These are phyloP conservation scores for Truncatella angustata DNA, from an alignment of 2,329 filamentous ascomycete species.

Conservation along the genomic window DNA sequence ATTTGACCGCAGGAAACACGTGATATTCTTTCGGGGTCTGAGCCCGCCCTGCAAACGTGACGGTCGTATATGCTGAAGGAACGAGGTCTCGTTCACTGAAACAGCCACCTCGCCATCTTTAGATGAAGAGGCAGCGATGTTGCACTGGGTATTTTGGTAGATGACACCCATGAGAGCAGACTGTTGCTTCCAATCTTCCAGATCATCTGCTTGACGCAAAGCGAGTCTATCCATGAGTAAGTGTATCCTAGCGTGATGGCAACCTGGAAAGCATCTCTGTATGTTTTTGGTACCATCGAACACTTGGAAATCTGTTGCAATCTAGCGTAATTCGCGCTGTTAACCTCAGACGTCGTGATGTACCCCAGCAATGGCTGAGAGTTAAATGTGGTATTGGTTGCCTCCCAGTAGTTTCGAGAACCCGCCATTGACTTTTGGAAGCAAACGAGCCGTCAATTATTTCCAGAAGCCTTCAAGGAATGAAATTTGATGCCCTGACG, in stretches of 20 bases:
- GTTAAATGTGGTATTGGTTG: neutral
- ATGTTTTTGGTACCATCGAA: neutral
- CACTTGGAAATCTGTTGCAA: neutral
- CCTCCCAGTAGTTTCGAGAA: no score
- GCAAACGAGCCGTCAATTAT: no score
- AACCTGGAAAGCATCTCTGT: neutral
- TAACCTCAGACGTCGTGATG: neutral
- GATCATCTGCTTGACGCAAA: conserved; percentile 11
- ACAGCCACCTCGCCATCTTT: neutral
- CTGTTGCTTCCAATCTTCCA: conserved; percentile 5
- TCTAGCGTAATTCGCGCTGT: neutral
- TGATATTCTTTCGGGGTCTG: neutral
- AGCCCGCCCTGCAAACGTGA: neutral
- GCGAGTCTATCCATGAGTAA: conserved; percentile 13
- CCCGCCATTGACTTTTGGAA: no score
- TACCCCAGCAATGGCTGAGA: neutral
- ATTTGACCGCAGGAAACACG: neutral
- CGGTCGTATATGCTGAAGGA: neutral
- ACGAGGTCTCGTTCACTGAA: neutral
- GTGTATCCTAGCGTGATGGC: neutral
- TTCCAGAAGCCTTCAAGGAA: no score
- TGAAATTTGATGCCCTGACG: no score
- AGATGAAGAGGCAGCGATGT: neutral
- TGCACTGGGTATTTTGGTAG: conserved; percentile 4
- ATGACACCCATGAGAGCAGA: conserved; percentile 2